Evolutionary conservation across 1,139 yeast species (phyloP), one percentile per base, ranked within the genome.

Genomic region (Ogataea hybrid): DNA sequence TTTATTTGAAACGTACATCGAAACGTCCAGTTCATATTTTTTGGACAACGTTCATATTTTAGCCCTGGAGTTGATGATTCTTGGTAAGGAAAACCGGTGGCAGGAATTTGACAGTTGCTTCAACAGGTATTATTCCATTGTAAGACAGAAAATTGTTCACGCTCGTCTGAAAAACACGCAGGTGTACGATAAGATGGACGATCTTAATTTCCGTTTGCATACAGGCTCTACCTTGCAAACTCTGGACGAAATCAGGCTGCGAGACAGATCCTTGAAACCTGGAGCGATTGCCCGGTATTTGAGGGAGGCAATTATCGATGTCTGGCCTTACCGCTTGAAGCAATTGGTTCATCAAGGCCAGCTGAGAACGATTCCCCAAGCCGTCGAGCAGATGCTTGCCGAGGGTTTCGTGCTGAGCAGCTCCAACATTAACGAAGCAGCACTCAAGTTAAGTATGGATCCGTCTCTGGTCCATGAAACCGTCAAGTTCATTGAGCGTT

Each of bases 331-430:
- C 34, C 48, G 58, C 32, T 39, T 61, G 22, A 37, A 42, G 22
- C 58, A 59, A 36, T 39, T 60, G 15, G 42, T 32, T 8, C 48
- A 50, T 25, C 53, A 57, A 1, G 52, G 54, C 8, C 47, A 53
- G 25, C 41, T 62, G 12, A 40, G 40, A 6, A 54, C 58, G 18
- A 44, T 70, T 12, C 56, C 65, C 12, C 32, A 49, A 1, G 48
- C 61, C 30, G 37, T 69, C 12, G 48, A 61, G 3, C 58, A 57
- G 21, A 49, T 72, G 5, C 55, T 56, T 16, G 43, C 52, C 1
- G 59, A 61, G 12, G 67, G 69, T 0, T 63, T 71, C 35, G 48
- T 63, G 1, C 52, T 75, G 25, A 65, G 66, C 25, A 70, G 70
- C 40, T 47, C 54, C 4, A 65, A 67, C 25, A 50, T 70, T 58